Evolutionary conservation across 2,329 filamentous ascomycete genomes (phyloP).

Genomic region (Fusarium sp.): DNA sequence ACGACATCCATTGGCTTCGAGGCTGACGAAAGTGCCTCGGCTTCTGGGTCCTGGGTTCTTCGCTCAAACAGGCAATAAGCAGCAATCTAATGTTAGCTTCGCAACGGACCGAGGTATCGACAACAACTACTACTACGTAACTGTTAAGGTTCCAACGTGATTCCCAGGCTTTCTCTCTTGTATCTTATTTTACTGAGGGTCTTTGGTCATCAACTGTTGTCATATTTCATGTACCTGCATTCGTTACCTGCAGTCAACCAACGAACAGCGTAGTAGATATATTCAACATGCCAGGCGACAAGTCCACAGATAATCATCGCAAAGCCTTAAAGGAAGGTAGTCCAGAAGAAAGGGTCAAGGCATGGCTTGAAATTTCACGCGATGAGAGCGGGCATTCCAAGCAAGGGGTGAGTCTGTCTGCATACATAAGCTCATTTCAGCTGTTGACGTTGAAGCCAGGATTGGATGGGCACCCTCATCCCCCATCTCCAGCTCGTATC

Average conservation of each 20-base stretch:
- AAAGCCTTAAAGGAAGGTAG: constrained; percentile 49
- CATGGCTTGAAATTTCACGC: constrained; percentile 50
- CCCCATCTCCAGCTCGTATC: constrained; percentile 57
- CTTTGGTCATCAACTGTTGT: not conserved
- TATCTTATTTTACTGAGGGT: not conserved
- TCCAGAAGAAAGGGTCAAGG: constrained; percentile 50
- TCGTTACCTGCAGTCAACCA: not conserved
- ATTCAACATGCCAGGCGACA: constrained; percentile 19
- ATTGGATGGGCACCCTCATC: constrained; percentile 60
- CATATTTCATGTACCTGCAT: not conserved
- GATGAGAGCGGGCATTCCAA: constrained; percentile 49
- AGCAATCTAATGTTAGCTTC: constrained; percentile 5
- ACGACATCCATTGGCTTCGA: constrained; percentile 22
- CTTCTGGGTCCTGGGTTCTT: constrained; percentile 12
- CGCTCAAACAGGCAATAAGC: constrained; percentile 20
- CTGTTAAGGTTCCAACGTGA: not conserved
- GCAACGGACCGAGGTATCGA: constrained; percentile 27
- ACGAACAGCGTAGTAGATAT: not conserved
- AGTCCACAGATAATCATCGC: constrained; percentile 11
- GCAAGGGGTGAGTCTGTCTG: constrained; percentile 48
- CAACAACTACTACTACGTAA: not conserved
- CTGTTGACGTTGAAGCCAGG: constrained; percentile 49
- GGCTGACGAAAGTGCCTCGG: constrained; percentile 26
- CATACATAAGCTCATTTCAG: not conserved
- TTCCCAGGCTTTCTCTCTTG: not conserved